A percentile compares a stretch with the other conserved stretches of the same genome.
Evolutionary conservation across 129 eudicot species (phyloP).

Genomic region (Arctium minus): DNA sequence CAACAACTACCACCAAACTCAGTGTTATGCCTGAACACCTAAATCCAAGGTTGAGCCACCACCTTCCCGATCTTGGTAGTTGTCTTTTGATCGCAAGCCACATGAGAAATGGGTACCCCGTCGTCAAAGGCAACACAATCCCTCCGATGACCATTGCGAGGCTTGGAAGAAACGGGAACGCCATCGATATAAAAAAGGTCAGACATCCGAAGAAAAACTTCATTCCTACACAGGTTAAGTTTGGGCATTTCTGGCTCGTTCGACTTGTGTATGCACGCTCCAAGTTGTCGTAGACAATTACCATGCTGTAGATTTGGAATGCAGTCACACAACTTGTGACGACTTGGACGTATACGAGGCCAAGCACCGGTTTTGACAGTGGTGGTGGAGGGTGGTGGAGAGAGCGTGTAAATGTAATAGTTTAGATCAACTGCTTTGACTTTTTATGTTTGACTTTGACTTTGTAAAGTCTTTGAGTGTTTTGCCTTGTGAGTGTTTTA

Average conservation of each 20-base stretch:
- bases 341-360: constrained; percentile 34
- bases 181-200: constrained; percentile 48
- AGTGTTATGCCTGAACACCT: constrained; percentile 43
- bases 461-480: no score
- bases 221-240: constrained; percentile 33
- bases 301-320: constrained; percentile 60
- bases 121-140: constrained; percentile 45
- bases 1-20: constrained; percentile 29
- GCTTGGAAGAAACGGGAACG: constrained; percentile 55
- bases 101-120: constrained; percentile 64
- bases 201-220: constrained; percentile 53
- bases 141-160: constrained; percentile 48
- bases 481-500: no score
- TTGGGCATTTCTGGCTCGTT: constrained; percentile 43
- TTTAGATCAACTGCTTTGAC: no score
- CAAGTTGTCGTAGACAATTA: constrained; percentile 61
- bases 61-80: constrained; percentile 14
- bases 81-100: constrained; percentile 58
- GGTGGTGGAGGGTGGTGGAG: constrained; percentile 23
- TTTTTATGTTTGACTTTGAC: no score
- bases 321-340: constrained; percentile 37
- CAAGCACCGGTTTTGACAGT: constrained; percentile 28
- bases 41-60: constrained; percentile 44
- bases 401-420: no score
- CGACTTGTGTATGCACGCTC: constrained; percentile 39